Base-by-base conservation (phyloP, 208 protist species). In the Strigomonas oncopelti region DNA sequence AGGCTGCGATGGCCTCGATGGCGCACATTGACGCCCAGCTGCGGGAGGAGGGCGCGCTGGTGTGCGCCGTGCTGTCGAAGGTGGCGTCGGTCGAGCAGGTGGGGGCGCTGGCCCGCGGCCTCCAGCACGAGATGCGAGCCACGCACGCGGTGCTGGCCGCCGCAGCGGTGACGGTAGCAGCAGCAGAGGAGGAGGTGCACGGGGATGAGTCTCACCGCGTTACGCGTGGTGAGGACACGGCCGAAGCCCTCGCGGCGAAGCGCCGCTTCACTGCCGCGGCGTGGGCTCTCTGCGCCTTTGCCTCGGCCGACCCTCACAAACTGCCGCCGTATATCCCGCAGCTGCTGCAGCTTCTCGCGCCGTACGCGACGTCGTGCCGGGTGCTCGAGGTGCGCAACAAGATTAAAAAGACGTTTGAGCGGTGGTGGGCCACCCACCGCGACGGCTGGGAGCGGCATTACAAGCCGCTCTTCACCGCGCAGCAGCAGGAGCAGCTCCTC, bases 371-470 rank as follows among this genome's bases (percentile, higher is more conserved):
- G 29, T 76, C 81, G 51, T 54, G 60, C 42, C 63, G 58, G 25
- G 72, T 61, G 56, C 57, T 71, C n/a, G 83, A 91, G 65, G 84
- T 89, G 25, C 71, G 76, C 11, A 72, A 69, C 31, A 72, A 58
- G 29, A 76, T 87, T 0, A 83, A 83, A 59, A 71, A 74, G 24
- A 77, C 84, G 5, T 90, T 93, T 66, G 74, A 84, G 74, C 62
- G 78, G 28, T 95, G 90, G 90, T 95, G 87, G 87, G 68, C 71
- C 56, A 57, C 87, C 5, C 90, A 95, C 61, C 81, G 85, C 52
- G 75, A 85, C 25, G 76, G 75, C 20, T 95, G 90, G 90, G 77
- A 90, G 61, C 28, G 65, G 38, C 78, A 82, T 53, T 84, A 89
- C 77, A 80, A 77, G 65, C 58, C 48, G n/a, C 53, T 65, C 62